A percentile compares a stretch with the other conserved stretches of the same genome.
phyloP scores from a whole-genome alignment of 2,329 filamentous ascomycete genomes.

The Fusarium pilosicola region DNA sequence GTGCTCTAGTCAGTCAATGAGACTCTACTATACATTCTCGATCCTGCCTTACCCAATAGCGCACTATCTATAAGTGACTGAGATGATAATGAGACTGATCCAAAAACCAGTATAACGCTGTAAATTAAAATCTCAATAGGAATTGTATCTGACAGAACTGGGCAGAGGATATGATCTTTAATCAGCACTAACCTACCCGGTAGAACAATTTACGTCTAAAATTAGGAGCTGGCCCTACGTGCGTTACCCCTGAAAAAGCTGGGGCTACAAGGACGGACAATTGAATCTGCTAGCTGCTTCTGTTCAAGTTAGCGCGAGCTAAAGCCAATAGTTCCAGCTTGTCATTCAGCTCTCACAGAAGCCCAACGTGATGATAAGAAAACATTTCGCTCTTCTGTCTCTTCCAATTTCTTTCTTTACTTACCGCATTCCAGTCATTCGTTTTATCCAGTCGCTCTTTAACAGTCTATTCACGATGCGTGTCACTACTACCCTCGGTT shows the following conservation, averaged over 20 bases:
- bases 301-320: background rate
- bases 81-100: accelerated
- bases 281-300: background rate
- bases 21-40: accelerated
- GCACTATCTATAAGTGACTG: accelerated
- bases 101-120: background rate
- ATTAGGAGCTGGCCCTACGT: background rate
- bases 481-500: background rate
- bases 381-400: background rate
- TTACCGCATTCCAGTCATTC: background rate
- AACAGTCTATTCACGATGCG: background rate
- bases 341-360: background rate
- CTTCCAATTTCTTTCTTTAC: background rate
- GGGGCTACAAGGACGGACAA: background rate
- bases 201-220: background rate
- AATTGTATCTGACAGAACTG: background rate
- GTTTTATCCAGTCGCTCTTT: background rate
- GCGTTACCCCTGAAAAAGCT: background rate
- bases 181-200: background rate
- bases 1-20: accelerated
- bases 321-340: background rate
- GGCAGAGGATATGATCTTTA: too few species aligned
- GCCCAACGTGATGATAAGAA: background rate
- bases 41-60: accelerated
- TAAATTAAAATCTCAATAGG: background rate